Evolutionary conservation across 129 eudicot species (phyloP), one percentile per base, ranked within the genome.

Genomic region (Flaveria linearis): DNA sequence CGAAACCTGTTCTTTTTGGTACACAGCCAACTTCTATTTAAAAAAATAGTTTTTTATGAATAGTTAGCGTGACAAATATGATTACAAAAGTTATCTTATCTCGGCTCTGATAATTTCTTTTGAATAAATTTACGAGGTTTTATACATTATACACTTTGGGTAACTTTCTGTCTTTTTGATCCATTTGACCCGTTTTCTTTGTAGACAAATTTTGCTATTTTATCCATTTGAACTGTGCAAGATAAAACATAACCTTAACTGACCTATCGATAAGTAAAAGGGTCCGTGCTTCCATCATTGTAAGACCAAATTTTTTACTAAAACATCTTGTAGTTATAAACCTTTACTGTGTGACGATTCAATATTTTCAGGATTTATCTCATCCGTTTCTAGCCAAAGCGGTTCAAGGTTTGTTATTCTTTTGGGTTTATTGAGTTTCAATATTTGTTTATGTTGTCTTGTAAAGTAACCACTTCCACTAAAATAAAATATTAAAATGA

Each of bases 341-440:
- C 22, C 9, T 49, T 71, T 53, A 47, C 64, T 62, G 45, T 51
- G 43, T n/a, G 71, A 57, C 9, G n/a, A 69, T 76, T 62, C 69
- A 11, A 14, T 79, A 33, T 82, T 81, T 61, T 78, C 95, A 95
- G 99, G 84, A 95, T 78, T 78, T 95, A 53, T 82, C 91, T 33
- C 90, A 95, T 78, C 97, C 94, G 10, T 75, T 85, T 52, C 96
- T 95, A 23, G 74, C 75, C 43, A 91, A 88, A 71, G 92, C 99
- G 41, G 51, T 95, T 64, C 85, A 85, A 86, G 99, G 99, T 95
- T 81, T 60, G 88, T 63, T 26, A 25, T 72, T 47, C 3, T 12
- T 61, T 57, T 76, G 58, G 69, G 63, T 30, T 62, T 18, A 39
- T 70, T 26, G 43, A 30, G 80, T 78, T 56, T 30, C 23, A 53